A percentile compares a stretch with the other conserved stretches of the same genome.
These are phyloP conservation scores for Cyberlindnera nakhonratchasimensis DNA, from an alignment of 805 yeast genomes.

Conservation along the genomic window DNA sequence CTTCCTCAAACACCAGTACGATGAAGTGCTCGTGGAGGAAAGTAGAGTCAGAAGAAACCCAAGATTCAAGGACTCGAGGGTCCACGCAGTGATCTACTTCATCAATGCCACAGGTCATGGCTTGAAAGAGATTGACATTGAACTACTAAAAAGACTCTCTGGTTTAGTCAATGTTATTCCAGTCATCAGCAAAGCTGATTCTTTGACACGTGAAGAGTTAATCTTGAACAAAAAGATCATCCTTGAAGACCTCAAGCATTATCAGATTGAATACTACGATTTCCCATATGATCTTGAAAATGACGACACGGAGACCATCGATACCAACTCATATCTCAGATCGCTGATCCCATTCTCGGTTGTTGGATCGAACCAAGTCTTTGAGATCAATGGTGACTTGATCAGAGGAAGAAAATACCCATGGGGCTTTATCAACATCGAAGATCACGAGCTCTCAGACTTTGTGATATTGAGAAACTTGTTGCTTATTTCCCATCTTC, in stretches of 20 bases:
- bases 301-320: slow-evolving; percentile 59
- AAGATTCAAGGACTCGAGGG: slow-evolving; percentile 78
- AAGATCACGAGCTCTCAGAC: slow-evolving; percentile 74
- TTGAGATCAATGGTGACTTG: slow-evolving; percentile 41
- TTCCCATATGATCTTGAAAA: slow-evolving; percentile 60
- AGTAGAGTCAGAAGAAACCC: slow-evolving; percentile 82
- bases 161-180: slow-evolving; percentile 84
- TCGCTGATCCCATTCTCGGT: slow-evolving; percentile 64
- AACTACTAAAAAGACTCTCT: slow-evolving; percentile 73
- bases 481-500: slow-evolving; percentile 76
- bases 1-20: slow-evolving; percentile 77
- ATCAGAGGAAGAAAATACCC: slow-evolving; percentile 54
- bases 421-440: slow-evolving; percentile 58
- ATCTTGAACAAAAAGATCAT: slow-evolving; percentile 69
- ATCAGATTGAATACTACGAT: slow-evolving; percentile 68
- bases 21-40: slow-evolving; percentile 77
- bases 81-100: slow-evolving; percentile 71
- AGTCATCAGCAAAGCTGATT: slow-evolving; percentile 80
- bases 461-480: slow-evolving; percentile 77
- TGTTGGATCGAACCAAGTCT: slow-evolving; percentile 65
- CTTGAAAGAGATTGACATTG: slow-evolving; percentile 71
- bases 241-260: slow-evolving; percentile 68
- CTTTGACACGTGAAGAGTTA: slow-evolving; percentile 76
- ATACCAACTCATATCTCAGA: slow-evolving; percentile 62
- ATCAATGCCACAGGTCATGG: slow-evolving; percentile 87